Conservation (phyloP, 345 rosid species). For the Microcos paniculata region DNA sequence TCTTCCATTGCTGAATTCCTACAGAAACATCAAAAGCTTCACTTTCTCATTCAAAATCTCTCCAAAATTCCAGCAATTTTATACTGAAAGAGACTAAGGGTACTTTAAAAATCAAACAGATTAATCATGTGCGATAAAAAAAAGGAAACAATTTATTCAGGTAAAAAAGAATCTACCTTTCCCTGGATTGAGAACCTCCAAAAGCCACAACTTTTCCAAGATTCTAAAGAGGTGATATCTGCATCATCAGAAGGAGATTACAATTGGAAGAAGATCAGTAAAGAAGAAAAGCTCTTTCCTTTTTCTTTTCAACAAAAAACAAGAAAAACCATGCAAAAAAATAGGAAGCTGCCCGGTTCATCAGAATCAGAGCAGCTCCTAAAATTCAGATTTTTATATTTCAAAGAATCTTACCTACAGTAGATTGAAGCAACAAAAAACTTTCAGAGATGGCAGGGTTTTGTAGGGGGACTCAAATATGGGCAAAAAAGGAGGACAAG, state of each 20-base stretch:
- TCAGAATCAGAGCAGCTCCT: constrained; percentile 1
- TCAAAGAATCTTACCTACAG: constrained; percentile 19
- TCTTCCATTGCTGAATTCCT: constrained; percentile 39
- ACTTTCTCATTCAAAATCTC: neutral
- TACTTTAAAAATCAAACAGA: neutral
- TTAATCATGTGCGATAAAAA: neutral
- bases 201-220: constrained; percentile 27
- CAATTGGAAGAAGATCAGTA: neutral
- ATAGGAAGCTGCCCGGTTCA: neutral
- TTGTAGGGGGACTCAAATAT: constrained; percentile 3
- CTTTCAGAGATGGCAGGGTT: neutral
- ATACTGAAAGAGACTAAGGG: neutral
- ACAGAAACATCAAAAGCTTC: constrained; percentile 4
- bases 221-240: constrained; percentile 26
- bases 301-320: neutral
- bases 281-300: neutral
- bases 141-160: neutral
- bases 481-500: neutral
- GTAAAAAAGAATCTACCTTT: constrained; percentile 16
- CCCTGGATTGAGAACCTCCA: constrained; percentile 7
- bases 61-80: constrained; percentile 13
- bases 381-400: constrained; percentile 8
- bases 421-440: constrained; percentile 8
- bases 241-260: constrained; percentile 27
- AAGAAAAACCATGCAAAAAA: too few species aligned